Base-by-base conservation (phyloP, 768 basidiomycete species). In the Galerina marginata region DNA sequence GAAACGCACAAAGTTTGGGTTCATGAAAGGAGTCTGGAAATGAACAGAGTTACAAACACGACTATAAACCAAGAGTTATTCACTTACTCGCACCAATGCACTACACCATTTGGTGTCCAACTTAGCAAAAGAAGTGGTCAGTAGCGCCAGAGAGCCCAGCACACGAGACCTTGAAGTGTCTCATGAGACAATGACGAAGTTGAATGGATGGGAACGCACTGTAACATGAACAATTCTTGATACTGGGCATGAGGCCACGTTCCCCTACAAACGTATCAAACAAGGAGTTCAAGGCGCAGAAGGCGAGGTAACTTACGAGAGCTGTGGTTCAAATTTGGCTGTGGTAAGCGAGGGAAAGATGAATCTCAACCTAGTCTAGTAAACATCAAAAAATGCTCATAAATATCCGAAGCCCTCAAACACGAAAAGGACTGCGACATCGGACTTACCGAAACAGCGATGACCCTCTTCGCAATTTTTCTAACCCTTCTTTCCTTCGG, bases 1-100 rank as follows among this genome's bases (percentile, higher is more conserved):
- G n/a, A n/a, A n/a, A n/a, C n/a, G n/a, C n/a, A n/a, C n/a, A 3
- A 82, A 71, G 51, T 80, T 79, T 0, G 81, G 80, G 55, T 82
- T 82, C 53, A 82, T 65, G 60, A 76, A 81, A 9, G 81, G 80
- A 6, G 81, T 79, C 79, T 81, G 50, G 12, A 51, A 12, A n/a
- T n/a, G n/a, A 29, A 12, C 9, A 29, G 26, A 9, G 40, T 40
- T 37, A 54, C 20, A 48, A n/a, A 26, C 16, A 16, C 37, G 10
- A 7, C 5, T 37, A 39, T 47, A 16, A 25, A 23, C 14, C n/a
- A 16, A 42, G 45, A 25, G 4, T 0, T 15, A 15, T 11, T 25
- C 40, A 62, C 75, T 49, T 58, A 80, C 79, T 57, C 74, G 68
- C 36, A 82, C 76, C 7, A 82, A 67, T 10, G 77, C 74, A 53